Percentiles rank a stretch among this genome's conserved stretches.
phyloP scores from a whole-genome alignment of 129 eudicot genomes.

The Arctium minus region DNA sequence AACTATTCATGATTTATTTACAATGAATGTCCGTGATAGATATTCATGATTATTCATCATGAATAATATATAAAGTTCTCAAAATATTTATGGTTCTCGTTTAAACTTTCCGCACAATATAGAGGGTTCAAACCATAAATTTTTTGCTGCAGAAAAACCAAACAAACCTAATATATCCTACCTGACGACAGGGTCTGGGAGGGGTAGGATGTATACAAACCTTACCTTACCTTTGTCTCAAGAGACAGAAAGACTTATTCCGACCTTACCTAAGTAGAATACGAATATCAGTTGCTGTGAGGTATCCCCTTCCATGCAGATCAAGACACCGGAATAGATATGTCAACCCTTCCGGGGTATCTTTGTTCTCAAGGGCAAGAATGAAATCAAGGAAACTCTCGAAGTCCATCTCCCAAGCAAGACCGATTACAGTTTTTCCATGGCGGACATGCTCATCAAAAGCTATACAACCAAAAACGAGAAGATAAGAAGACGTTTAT shows the following conservation, averaged over 20 bases:
- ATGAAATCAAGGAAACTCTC: conserved; percentile 86
- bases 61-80: background rate
- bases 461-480: conserved; percentile 26
- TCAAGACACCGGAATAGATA: conserved; percentile 84
- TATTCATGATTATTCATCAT: background rate
- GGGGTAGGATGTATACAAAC: background rate
- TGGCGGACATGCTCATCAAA: conserved; percentile 93
- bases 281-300: conserved; percentile 80
- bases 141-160: background rate
- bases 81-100: background rate
- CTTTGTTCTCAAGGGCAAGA: conserved; percentile 89
- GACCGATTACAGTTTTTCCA: conserved; percentile 77
- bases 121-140: background rate
- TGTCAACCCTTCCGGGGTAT: conserved; percentile 84
- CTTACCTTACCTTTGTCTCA: too few species aligned
- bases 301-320: conserved; percentile 77
- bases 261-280: conserved; percentile 66
- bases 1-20: background rate
- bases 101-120: background rate
- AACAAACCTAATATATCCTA: background rate
- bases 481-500: background rate
- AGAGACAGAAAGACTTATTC: background rate
- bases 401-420: conserved; percentile 90
- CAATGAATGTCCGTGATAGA: background rate
- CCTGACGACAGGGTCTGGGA: background rate